Evolutionary conservation across 108 stramenopile genomes (phyloP).

Genomic region (Phaeodactylum tricornutum): DNA sequence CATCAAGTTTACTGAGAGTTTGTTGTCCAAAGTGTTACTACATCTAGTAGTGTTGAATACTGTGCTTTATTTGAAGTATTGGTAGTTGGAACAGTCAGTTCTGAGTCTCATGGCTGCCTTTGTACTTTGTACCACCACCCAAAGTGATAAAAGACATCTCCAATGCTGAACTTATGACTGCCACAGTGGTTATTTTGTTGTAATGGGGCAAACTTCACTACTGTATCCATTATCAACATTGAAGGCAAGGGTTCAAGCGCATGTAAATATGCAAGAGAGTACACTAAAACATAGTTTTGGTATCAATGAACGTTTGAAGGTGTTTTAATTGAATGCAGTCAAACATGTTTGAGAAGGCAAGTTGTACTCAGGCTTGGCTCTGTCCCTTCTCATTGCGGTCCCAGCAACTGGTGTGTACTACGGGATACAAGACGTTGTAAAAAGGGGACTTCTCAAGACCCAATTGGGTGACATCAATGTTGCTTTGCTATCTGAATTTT

Average conservation of each 20-base stretch:
- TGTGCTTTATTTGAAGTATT: too few relatives aligned
- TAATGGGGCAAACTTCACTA: slow-evolving; percentile 53
- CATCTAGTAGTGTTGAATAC: too few relatives aligned
- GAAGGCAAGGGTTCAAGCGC: slow-evolving; percentile 62
- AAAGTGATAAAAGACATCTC: slow-evolving; percentile 50
- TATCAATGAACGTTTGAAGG: slow-evolving; percentile 10
- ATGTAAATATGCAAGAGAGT: slow-evolving; percentile 13
- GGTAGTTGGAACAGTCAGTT: too few relatives aligned
- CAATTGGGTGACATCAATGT: slow-evolving; percentile 21
- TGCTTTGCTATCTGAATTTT: slow-evolving; percentile 34
- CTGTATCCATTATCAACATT: slow-evolving; percentile 68
- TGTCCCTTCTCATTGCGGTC: slow-evolving; percentile 56
- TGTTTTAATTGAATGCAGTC: slow-evolving; percentile 29
- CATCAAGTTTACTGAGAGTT: too few relatives aligned
- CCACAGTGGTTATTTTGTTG: slow-evolving; percentile 53
- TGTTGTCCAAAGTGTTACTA: too few relatives aligned
- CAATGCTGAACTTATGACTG: slow-evolving; percentile 55
- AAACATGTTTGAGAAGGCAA: slow-evolving; percentile 46
- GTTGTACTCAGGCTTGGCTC: slow-evolving; percentile 61
- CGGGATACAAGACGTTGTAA: slow-evolving; percentile 64
- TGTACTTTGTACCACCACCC: slow-evolving; percentile 18
- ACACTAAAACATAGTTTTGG: background rate
- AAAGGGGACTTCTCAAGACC: slow-evolving; percentile 28
- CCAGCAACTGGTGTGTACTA: slow-evolving; percentile 77
- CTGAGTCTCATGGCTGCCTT: slow-evolving; percentile 33